A percentile compares a stretch with the other conserved stretches of the same genome.
phyloP scores from a whole-genome alignment of 2,329 filamentous ascomycete species.

The Ambrosiella beaveri region DNA sequence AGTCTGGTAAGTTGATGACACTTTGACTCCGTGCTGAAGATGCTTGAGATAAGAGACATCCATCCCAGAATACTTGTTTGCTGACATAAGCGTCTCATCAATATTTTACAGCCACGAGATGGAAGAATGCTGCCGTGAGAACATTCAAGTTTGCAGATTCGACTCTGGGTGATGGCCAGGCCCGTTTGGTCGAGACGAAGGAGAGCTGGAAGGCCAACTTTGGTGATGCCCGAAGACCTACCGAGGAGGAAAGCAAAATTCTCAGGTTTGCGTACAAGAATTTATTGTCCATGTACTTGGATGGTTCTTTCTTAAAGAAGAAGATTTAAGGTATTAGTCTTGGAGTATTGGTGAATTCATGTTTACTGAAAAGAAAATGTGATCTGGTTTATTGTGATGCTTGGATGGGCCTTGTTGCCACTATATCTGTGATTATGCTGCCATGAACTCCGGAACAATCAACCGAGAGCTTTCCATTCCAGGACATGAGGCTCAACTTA shows the following conservation, averaged over 20 bases:
- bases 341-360: not conserved
- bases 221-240: constrained; percentile 25
- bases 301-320: not conserved
- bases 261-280: constrained; percentile 24
- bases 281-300: constrained; percentile 22
- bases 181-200: constrained; percentile 30
- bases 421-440: not conserved
- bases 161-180: constrained; percentile 30
- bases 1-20: constrained; percentile 21
- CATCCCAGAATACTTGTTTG: not conserved
- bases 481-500: too few relatives aligned
- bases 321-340: not conserved
- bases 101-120: constrained; percentile 42
- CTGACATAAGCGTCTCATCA: not conserved
- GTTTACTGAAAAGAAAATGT: not conserved
- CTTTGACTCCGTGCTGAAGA: not conserved
- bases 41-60: too few relatives aligned
- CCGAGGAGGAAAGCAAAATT: constrained; percentile 29
- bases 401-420: not conserved
- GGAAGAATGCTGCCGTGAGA: constrained; percentile 57
- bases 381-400: not conserved
- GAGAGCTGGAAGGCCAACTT: constrained; percentile 30
- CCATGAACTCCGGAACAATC: not conserved
- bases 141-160: constrained; percentile 46
- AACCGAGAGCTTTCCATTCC: too few relatives aligned